Evolutionary conservation across 306 rosid species (phyloP).

Genomic region (Cucumis hystrix): DNA sequence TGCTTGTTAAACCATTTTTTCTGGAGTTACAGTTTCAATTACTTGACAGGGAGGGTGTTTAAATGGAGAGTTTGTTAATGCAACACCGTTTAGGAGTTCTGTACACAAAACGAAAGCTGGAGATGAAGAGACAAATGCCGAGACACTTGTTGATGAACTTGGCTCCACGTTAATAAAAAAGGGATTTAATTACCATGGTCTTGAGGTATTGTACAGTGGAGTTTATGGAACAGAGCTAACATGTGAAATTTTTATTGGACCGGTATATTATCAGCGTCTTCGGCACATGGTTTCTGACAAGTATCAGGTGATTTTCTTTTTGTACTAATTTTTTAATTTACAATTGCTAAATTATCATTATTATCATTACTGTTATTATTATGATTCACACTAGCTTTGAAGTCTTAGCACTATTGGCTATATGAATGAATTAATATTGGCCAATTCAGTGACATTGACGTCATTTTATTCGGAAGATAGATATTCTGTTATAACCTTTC

Average conservation of each 20-base stretch:
- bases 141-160: constrained; percentile 77
- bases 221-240: constrained; percentile 84
- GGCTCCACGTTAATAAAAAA: constrained; percentile 57
- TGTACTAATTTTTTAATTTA: neutral
- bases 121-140: constrained; percentile 24
- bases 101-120: constrained; percentile 20
- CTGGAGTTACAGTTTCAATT: neutral
- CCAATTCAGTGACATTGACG: neutral
- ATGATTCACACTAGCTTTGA: neutral
- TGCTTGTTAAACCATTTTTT: neutral
- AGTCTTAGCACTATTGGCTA: neutral
- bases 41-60: constrained; percentile 68
- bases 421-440: neutral
- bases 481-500: neutral
- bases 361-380: too few relatives aligned
- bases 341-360: neutral
- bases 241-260: constrained; percentile 88
- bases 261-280: constrained; percentile 89
- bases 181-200: constrained; percentile 87
- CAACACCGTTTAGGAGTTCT: constrained; percentile 73
- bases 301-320: constrained; percentile 43
- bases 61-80: constrained; percentile 59
- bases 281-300: constrained; percentile 98
- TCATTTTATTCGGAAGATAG: neutral
- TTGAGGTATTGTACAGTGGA: constrained; percentile 82